phyloP scores from a whole-genome alignment of 495 filamentous ascomycete species.

The Tuber calosporum region DNA sequence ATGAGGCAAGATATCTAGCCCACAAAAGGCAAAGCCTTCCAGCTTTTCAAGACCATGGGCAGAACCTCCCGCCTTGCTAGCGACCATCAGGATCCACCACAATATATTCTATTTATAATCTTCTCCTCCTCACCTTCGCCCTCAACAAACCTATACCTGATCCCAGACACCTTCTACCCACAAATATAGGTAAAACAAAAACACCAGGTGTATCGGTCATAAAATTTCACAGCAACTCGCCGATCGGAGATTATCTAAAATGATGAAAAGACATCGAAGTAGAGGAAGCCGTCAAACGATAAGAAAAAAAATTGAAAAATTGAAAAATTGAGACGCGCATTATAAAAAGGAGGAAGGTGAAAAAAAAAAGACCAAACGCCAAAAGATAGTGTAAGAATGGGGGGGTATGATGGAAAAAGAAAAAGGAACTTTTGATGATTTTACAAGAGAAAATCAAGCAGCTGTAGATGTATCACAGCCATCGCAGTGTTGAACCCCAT shows the following conservation, averaged over 20 bases:
- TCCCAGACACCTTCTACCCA: too few species aligned
- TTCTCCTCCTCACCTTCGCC: too few species aligned
- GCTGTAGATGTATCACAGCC: too few species aligned
- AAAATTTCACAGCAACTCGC: neutral
- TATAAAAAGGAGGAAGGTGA: neutral
- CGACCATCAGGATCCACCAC: too few species aligned
- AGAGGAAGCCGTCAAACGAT: neutral
- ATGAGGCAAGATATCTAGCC: too few species aligned
- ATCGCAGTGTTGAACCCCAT: neutral
- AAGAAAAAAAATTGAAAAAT: neutral
- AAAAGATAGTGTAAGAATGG: neutral
- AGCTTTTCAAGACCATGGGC: too few species aligned
- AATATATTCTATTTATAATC: too few species aligned
- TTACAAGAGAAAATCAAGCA: neutral
- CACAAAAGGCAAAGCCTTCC: too few species aligned
- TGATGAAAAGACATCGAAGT: neutral
- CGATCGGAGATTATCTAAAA: neutral
- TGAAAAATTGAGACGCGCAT: neutral
- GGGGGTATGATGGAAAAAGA: neutral
- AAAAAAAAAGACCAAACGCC: neutral
- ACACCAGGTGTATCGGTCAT: neutral
- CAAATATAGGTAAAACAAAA: neutral
- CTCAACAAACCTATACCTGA: too few species aligned
- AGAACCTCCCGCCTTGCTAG: too few species aligned
- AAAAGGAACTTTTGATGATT: neutral